These are phyloP conservation scores for Cercis canadensis DNA, from an alignment of 306 rosid species.

Conservation along the genomic window DNA sequence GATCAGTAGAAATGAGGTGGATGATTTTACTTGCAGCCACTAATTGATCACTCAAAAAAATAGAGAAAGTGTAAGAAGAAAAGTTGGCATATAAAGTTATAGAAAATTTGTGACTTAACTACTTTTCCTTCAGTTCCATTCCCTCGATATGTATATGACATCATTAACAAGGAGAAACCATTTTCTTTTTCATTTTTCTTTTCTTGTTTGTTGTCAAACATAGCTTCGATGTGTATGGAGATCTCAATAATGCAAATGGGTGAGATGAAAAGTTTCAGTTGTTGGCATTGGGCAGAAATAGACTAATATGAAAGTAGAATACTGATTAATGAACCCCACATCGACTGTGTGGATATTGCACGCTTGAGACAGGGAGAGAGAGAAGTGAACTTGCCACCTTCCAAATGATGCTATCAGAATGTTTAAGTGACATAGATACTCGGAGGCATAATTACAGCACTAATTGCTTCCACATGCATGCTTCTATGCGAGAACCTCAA, in stretches of 20 bases:
- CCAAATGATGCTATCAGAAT: conserved; percentile 36
- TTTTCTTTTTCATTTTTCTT: too few species aligned
- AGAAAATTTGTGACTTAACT: too few species aligned
- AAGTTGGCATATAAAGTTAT: too few species aligned
- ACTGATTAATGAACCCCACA: conserved; percentile 44
- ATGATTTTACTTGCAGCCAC: too few species aligned
- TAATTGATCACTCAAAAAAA: too few species aligned
- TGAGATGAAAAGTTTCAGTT: conserved; percentile 2
- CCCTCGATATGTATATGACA: too few species aligned
- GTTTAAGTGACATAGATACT: conserved; percentile 34
- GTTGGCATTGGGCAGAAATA: conserved; percentile 18
- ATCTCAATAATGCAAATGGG: neutral
- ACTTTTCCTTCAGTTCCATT: too few species aligned
- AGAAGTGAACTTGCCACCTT: conserved; percentile 38
- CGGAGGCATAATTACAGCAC: conserved; percentile 52
- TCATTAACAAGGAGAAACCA: too few species aligned
- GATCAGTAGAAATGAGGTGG: too few species aligned
- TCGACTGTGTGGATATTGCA: conserved; percentile 1
- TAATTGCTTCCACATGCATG: conserved; percentile 64
- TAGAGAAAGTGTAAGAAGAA: too few species aligned
- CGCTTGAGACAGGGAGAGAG: conserved; percentile 35
- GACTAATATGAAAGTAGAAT: neutral
- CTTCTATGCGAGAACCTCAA: conserved; percentile 46
- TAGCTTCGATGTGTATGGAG: neutral
- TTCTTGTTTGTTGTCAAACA: too few species aligned